phyloP scores from a whole-genome alignment of 495 filamentous ascomycete genomes.

The Hyaloscypha finlandica region DNA sequence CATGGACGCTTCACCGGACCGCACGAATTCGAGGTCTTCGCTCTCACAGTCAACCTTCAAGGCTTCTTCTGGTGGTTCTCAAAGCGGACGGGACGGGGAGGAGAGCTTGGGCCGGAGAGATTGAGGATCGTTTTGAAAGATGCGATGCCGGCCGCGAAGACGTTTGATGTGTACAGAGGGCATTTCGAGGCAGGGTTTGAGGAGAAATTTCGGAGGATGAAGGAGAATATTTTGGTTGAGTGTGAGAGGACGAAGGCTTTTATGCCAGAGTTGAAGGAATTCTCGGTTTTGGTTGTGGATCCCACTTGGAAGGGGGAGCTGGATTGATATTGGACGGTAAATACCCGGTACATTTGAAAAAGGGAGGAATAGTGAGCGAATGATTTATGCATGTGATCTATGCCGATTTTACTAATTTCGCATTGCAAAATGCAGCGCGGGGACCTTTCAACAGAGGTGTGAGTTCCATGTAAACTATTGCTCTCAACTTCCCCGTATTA shows the following conservation, averaged over 20 bases:
- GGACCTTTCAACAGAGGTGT: not conserved
- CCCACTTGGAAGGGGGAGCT: not conserved
- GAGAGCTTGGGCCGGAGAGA: not conserved
- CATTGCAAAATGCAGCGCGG: not conserved
- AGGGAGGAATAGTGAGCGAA: not conserved
- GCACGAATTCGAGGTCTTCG: not conserved
- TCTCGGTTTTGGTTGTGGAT: not conserved
- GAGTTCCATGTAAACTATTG: not conserved
- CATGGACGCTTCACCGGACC: not conserved
- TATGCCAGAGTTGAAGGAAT: not conserved
- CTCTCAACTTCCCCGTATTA: not conserved
- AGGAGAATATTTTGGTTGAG: not conserved
- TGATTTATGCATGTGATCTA: not conserved
- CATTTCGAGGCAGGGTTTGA: not conserved
- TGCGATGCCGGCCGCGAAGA: not conserved
- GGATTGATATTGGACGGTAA: not conserved
- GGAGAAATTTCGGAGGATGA: not conserved
- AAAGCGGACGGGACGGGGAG: not conserved
- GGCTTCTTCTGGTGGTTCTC: not conserved
- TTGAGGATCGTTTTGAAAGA: not conserved
- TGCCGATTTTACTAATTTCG: not conserved
- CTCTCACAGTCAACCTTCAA: not conserved
- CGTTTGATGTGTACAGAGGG: not conserved
- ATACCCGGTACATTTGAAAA: not conserved
- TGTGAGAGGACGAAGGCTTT: not conserved